Evolutionary conservation across 1,139 yeast genomes (phyloP).

Genomic region (Geotrichum klebahnii): DNA sequence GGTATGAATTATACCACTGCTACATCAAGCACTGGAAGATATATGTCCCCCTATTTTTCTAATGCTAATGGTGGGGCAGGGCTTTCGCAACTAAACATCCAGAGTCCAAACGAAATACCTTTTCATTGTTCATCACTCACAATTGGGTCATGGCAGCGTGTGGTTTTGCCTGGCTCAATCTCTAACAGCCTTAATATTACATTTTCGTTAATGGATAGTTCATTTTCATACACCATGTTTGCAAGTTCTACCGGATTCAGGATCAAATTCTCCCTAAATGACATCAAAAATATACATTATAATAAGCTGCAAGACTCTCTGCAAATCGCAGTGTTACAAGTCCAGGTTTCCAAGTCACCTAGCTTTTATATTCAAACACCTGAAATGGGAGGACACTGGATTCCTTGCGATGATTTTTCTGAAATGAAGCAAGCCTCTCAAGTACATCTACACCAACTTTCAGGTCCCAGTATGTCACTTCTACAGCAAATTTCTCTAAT

Average conservation of each 20-base stretch:
- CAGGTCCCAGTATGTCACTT: slow-evolving; percentile 28
- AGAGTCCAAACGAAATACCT: slow-evolving; percentile 4
- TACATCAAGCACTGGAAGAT: neutral
- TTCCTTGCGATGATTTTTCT: slow-evolving; percentile 34
- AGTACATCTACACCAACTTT: slow-evolving; percentile 28
- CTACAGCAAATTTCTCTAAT: slow-evolving; percentile 22
- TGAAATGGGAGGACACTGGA: slow-evolving; percentile 26
- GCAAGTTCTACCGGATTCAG: slow-evolving; percentile 30
- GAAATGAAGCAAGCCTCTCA: slow-evolving; percentile 31
- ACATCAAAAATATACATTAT: slow-evolving; percentile 26
- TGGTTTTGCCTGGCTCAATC: slow-evolving; percentile 20
- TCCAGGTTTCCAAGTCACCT: slow-evolving; percentile 28
- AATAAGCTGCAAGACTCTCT: slow-evolving; percentile 19
- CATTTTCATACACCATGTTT: slow-evolving; percentile 31
- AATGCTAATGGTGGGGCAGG: neutral
- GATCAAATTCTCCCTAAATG: slow-evolving; percentile 30
- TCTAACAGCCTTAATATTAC: slow-evolving; percentile 30
- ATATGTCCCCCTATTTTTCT: neutral
- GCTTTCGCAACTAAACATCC: neutral
- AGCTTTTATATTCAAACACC: slow-evolving; percentile 28
- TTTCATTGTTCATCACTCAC: slow-evolving; percentile 30
- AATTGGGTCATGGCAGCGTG: slow-evolving; percentile 37
- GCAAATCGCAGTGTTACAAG: slow-evolving; percentile 25
- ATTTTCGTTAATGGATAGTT: slow-evolving; percentile 28
- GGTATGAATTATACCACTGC: neutral